phyloP scores from a whole-genome alignment of 805 yeast species.

The Ogataea chonburiensis region DNA sequence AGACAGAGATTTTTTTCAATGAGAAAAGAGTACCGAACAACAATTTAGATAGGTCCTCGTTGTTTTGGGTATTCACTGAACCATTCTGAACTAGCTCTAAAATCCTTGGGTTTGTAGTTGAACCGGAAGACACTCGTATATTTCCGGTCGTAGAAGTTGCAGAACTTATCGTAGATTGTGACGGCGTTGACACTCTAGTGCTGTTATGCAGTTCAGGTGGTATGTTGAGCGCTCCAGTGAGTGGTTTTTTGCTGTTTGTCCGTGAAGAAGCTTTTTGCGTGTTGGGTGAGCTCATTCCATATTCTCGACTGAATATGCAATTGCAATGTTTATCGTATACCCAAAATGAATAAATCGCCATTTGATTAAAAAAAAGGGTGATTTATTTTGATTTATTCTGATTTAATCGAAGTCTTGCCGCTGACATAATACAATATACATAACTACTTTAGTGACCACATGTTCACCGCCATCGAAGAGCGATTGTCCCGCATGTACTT shows the following conservation, averaged over 20 bases:
- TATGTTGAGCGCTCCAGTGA: too few relatives aligned
- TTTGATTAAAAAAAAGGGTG: conserved; percentile 17
- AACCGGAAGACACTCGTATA: conserved; percentile 4
- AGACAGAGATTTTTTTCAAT: conserved; percentile 65
- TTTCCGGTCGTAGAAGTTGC: conserved; percentile 2
- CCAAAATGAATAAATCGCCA: conserved; percentile 84
- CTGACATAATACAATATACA: too few relatives aligned
- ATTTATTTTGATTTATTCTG: background rate
- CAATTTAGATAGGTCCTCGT: conserved; percentile 72
- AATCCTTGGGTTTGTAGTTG: conserved; percentile 9
- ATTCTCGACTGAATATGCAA: conserved; percentile 80
- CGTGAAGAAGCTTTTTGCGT: conserved; percentile 1
- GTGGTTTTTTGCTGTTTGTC: too few relatives aligned
- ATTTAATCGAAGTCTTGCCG: background rate
- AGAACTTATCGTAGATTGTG: conserved; percentile 6
- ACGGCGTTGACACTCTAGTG: conserved; percentile 3
- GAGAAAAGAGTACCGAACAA: conserved; percentile 85
- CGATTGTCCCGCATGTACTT: too few relatives aligned
- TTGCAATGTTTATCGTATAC: conserved; percentile 90
- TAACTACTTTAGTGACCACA: too few relatives aligned
- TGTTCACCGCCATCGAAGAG: too few relatives aligned
- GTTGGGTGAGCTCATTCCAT: conserved; percentile 29
- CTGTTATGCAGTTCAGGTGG: too few relatives aligned
- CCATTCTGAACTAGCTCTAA: conserved; percentile 29
- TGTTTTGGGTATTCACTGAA: conserved; percentile 50